These are phyloP conservation scores for Lentithecium fluviatile DNA, from an alignment of 495 filamentous ascomycete species.

Conservation along the genomic window DNA sequence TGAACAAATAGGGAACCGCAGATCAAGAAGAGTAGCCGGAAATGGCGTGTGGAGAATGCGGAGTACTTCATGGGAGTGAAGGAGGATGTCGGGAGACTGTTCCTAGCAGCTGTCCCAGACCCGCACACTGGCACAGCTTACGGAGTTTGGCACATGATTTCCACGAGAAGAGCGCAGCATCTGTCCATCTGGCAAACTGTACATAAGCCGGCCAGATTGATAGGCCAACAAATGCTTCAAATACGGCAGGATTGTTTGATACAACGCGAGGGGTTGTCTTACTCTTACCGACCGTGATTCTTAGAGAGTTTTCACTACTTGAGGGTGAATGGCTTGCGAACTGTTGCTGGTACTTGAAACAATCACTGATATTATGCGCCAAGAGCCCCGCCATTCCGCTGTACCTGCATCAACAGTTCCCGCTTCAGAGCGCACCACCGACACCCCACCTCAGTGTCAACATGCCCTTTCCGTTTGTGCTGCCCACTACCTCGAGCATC, in stretches of 20 bases:
- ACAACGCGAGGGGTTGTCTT: too few species aligned
- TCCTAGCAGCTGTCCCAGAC: too few species aligned
- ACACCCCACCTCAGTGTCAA: background rate
- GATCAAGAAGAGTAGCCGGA: background rate
- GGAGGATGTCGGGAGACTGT: too few species aligned
- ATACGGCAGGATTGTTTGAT: too few species aligned
- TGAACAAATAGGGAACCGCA: constrained; percentile 35
- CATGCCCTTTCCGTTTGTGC: constrained; percentile 83
- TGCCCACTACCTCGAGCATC: constrained; percentile 81
- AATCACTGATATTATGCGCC: background rate
- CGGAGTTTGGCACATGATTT: too few species aligned
- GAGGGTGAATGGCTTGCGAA: too few species aligned
- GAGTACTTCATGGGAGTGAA: background rate
- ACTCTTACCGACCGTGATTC: too few species aligned
- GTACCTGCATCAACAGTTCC: constrained; percentile 7
- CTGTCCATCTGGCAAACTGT: too few species aligned
- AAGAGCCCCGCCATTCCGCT: background rate
- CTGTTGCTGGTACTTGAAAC: background rate
- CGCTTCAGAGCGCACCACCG: background rate
- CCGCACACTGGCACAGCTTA: too few species aligned
- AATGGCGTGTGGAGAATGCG: background rate
- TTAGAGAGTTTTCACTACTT: too few species aligned
- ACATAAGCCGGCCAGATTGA: too few species aligned
- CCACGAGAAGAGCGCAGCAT: too few species aligned
- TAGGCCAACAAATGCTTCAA: background rate